Percentiles rank a stretch among this genome's conserved stretches.
phyloP scores from a whole-genome alignment of 2,329 filamentous ascomycete genomes.

The Nemania sp. region DNA sequence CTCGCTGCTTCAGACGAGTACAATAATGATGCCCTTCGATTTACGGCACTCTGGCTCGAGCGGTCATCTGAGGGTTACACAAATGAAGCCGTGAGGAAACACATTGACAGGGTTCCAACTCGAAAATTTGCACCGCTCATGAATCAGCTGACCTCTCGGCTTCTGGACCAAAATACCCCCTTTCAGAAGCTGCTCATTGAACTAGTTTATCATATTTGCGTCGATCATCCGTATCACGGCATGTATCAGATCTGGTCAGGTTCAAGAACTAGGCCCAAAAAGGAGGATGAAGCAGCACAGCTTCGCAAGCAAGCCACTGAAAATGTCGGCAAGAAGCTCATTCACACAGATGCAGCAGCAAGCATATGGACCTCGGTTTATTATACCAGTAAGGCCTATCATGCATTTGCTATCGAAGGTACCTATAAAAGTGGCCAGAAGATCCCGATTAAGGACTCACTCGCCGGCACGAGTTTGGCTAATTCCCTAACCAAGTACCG shows the following conservation, averaged over 20 bases:
- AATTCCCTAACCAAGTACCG: conserved; percentile 64
- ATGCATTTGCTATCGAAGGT: conserved; percentile 65
- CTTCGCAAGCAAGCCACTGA: conserved; percentile 75
- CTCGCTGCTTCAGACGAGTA: conserved; percentile 84
- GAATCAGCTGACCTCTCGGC: conserved; percentile 94
- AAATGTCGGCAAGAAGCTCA: conserved; percentile 65
- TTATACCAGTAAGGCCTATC: conserved; percentile 70
- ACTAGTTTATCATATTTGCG: conserved; percentile 81
- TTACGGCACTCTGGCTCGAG: conserved; percentile 93
- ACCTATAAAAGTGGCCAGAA: conserved; percentile 71
- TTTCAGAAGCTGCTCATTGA: conserved; percentile 79
- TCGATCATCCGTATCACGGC: conserved; percentile 92
- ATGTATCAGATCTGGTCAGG: conserved; percentile 96
- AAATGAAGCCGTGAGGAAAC: conserved; percentile 73
- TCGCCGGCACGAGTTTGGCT: conserved; percentile 64
- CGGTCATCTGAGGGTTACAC: conserved; percentile 75
- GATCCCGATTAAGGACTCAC: conserved; percentile 61
- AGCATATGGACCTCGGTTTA: conserved; percentile 72
- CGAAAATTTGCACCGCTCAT: conserved; percentile 90
- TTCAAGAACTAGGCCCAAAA: conserved; percentile 67
- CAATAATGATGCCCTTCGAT: conserved; percentile 86
- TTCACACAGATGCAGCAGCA: conserved; percentile 53
- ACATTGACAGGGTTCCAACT: conserved; percentile 77
- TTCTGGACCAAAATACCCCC: conserved; percentile 67
- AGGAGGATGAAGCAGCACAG: conserved; percentile 73